phyloP scores from a whole-genome alignment of 257 asterid genomes.

The Solanum chiquidenum region DNA sequence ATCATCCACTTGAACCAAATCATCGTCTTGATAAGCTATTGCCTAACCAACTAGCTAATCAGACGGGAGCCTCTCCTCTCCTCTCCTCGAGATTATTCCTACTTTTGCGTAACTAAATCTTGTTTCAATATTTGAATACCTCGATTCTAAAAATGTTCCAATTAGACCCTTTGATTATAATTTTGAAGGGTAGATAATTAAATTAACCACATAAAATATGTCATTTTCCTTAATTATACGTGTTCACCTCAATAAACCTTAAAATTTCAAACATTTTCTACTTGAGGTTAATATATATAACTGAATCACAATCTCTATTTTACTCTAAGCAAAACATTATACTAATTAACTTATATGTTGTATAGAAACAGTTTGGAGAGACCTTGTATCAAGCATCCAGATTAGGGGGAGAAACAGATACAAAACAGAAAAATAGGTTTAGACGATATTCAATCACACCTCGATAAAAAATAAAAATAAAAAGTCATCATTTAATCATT shows the following conservation, averaged over 20 bases:
- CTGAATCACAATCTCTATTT: background rate
- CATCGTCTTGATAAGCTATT: no score
- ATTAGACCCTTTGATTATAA: background rate
- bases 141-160: background rate
- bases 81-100: background rate
- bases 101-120: background rate
- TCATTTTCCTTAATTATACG: background rate
- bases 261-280: background rate
- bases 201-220: background rate
- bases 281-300: background rate
- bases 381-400: background rate
- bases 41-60: background rate
- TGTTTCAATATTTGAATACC: background rate
- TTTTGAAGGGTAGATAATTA: no score
- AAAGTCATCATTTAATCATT: no score
- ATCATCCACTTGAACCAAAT: background rate
- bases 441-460: no score
- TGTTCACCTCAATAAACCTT: rapidly evolving
- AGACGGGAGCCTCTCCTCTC: background rate
- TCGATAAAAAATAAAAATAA: no score
- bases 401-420: no score
- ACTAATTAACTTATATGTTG: background rate
- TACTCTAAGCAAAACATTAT: background rate
- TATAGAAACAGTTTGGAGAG: background rate
- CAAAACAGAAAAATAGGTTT: no score